phyloP scores from a whole-genome alignment of 805 yeast genomes.

The Lachancea cidri region DNA sequence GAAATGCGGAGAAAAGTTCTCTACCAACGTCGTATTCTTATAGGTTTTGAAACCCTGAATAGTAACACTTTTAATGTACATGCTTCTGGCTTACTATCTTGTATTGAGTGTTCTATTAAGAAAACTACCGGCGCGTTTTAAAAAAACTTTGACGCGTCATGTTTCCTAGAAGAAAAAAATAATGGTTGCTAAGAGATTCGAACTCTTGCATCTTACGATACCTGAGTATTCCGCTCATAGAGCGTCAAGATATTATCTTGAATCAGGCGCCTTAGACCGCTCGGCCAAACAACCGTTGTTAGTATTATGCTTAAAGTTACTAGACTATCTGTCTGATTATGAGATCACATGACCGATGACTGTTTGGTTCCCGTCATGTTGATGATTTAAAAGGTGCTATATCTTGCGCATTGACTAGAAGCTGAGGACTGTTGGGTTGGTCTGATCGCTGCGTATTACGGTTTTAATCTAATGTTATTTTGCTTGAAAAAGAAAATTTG shows the following conservation, averaged over 20 bases:
- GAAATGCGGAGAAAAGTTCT: constrained; percentile 69
- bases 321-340: too few species aligned
- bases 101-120: not conserved
- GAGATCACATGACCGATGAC: too few species aligned
- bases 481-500: too few species aligned
- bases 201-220: constrained; percentile 34
- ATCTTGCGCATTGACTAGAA: too few species aligned
- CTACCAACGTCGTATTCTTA: constrained; percentile 74
- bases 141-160: constrained; percentile 4
- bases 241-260: constrained; percentile 25
- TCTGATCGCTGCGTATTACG: too few species aligned
- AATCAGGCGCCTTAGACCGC: constrained; percentile 35
- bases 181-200: constrained; percentile 33
- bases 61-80: constrained; percentile 49
- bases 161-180: constrained; percentile 9
- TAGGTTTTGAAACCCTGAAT: constrained; percentile 95
- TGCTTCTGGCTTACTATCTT: constrained; percentile 9
- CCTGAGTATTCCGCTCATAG: constrained; percentile 25
- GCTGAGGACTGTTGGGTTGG: too few species aligned
- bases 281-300: constrained; percentile 35
- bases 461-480: too few species aligned
- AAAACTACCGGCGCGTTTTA: not conserved
- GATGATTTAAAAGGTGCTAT: too few species aligned
- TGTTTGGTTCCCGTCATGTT: too few species aligned
- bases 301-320: too few species aligned